Percentiles rank a stretch among this genome's conserved stretches.
phyloP scores from a whole-genome alignment of 306 rosid genomes.

The Begonia peltatifolia region DNA sequence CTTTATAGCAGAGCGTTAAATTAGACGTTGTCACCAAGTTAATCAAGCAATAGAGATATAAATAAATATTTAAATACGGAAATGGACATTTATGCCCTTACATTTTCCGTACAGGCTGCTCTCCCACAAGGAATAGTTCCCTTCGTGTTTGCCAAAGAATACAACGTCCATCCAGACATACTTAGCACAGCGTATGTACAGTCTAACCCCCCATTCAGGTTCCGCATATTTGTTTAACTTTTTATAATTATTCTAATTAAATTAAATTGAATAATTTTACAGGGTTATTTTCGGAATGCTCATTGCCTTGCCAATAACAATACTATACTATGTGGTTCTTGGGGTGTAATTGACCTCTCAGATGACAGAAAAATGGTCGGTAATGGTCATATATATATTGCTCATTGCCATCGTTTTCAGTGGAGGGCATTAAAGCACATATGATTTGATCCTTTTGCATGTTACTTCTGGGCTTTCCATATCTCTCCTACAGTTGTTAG shows the following conservation, averaged over 20 bases:
- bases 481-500: neutral
- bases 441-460: slow-evolving; percentile 26
- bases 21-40: no score
- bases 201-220: no score
- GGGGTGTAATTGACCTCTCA: slow-evolving; percentile 23
- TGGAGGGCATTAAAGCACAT: slow-evolving; percentile 5
- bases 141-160: slow-evolving; percentile 83
- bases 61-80: no score
- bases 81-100: no score
- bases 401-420: no score
- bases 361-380: no score
- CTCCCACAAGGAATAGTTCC: slow-evolving; percentile 96
- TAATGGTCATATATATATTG: no score
- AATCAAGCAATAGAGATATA: no score
- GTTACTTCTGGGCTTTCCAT: slow-evolving; percentile 9
- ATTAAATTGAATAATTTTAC: slow-evolving; percentile 11
- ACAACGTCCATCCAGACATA: slow-evolving; percentile 78
- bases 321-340: slow-evolving; percentile 65
- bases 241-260: no score
- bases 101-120: slow-evolving; percentile 43
- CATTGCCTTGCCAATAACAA: slow-evolving; percentile 68
- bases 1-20: no score
- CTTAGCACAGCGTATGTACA: slow-evolving; percentile 81
- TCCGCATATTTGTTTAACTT: neutral
- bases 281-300: slow-evolving; percentile 89